A percentile compares a stretch with the other conserved stretches of the same genome.
Evolutionary conservation across 2,329 filamentous ascomycete species (phyloP).

Genomic region (Aspergillus unguis): DNA sequence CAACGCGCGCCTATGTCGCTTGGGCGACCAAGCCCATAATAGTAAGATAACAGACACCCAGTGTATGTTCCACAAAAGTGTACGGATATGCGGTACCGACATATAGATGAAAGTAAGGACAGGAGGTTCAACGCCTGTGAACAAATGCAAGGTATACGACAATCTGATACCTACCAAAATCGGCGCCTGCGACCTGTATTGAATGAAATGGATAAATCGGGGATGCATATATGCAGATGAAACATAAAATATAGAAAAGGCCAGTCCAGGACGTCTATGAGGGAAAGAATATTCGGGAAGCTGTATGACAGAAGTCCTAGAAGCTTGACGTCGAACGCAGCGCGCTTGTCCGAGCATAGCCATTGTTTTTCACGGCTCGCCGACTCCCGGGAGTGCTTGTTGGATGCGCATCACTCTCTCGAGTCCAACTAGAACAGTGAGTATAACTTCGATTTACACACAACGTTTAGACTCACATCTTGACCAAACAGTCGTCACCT

Average conservation of each 20-base stretch:
- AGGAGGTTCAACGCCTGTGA: conserved; percentile 11
- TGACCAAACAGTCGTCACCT: conserved; percentile 79
- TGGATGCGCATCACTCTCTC: conserved; percentile 30
- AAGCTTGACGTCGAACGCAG: conserved; percentile 39
- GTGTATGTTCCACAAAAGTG: too few relatives aligned
- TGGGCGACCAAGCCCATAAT: too few relatives aligned
- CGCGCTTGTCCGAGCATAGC: conserved; percentile 40
- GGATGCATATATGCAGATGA: conserved; percentile 21
- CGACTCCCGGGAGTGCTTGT: conserved; percentile 25
- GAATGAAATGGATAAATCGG: conserved; percentile 15
- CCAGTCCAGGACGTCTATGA: too few relatives aligned
- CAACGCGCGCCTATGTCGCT: too few relatives aligned
- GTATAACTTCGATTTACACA: background rate
- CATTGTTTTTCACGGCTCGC: conserved; percentile 30
- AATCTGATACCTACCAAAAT: conserved; percentile 20
- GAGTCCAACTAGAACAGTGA: conserved; percentile 31
- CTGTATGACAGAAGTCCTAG: conserved; percentile 1
- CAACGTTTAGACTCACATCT: conserved; percentile 64
- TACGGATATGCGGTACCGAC: too few relatives aligned
- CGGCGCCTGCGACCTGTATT: conserved; percentile 27
- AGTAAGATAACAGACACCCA: too few relatives aligned
- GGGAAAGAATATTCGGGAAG: too few relatives aligned
- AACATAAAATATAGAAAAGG: too few relatives aligned
- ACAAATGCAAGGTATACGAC: conserved; percentile 15
- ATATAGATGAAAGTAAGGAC: too few relatives aligned